These are phyloP conservation scores for Pelargonium australe DNA, from an alignment of 441 rosid genomes.

Conservation along the genomic window DNA sequence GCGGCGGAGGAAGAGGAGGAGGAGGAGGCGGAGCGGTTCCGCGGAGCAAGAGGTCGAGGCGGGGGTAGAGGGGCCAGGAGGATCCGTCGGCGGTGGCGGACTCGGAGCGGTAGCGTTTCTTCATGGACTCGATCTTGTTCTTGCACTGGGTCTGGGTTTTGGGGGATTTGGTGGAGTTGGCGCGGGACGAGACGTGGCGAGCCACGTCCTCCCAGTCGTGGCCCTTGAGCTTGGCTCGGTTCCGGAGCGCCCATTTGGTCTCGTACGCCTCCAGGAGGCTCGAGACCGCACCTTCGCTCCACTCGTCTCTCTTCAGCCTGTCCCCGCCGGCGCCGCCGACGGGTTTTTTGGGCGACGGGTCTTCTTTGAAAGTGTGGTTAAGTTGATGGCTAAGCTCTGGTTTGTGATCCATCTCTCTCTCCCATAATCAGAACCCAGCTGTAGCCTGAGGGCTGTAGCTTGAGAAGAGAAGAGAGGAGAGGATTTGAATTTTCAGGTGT, in stretches of 20 bases:
- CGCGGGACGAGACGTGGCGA: slow-evolving; percentile 56
- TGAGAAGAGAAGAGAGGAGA: no score
- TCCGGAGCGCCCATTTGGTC: slow-evolving; percentile 75
- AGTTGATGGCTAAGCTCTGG: slow-evolving; percentile 6
- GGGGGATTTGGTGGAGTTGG: slow-evolving; percentile 50
- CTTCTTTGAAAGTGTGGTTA: slow-evolving; percentile 23
- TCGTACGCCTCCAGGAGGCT: slow-evolving; percentile 83
- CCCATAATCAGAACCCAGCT: slow-evolving; percentile 19
- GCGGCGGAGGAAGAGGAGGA: slow-evolving; percentile 3
- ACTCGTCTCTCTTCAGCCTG: slow-evolving; percentile 78
- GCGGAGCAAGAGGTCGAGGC: slow-evolving; percentile 75
- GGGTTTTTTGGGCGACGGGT: slow-evolving; percentile 33
- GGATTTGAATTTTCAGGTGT: no score
- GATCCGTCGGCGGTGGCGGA: slow-evolving; percentile 65
- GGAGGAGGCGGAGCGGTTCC: slow-evolving; percentile 31
- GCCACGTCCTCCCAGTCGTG: slow-evolving; percentile 99
- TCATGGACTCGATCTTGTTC: slow-evolving; percentile 98
- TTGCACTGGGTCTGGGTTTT: slow-evolving; percentile 97
- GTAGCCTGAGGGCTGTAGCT: no score
- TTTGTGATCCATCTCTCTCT: slow-evolving; percentile 35
- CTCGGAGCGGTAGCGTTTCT: slow-evolving; percentile 87
- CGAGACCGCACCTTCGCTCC: slow-evolving; percentile 97
- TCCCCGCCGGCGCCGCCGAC: slow-evolving; percentile 32
- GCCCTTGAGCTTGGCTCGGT: slow-evolving; percentile 89
- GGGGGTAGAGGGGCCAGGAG: slow-evolving; percentile 80